Conservation (phyloP, 164 flowering plant species). For the Brasenia schreberi region DNA sequence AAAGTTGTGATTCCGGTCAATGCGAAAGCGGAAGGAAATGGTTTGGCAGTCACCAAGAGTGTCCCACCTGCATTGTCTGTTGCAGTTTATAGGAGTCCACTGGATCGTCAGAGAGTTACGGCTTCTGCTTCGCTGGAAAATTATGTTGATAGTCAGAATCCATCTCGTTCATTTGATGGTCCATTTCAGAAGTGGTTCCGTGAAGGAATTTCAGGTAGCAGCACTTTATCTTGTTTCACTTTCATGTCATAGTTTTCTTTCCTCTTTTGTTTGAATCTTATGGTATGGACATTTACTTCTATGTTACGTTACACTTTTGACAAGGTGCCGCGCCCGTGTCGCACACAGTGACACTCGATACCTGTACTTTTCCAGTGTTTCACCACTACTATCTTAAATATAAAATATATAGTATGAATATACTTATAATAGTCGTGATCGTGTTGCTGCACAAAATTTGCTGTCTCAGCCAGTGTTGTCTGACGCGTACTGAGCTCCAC, state of each 20-base stretch:
- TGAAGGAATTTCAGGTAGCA: conserved; percentile 84
- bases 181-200: conserved; percentile 86
- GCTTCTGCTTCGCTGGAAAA: conserved; percentile 34
- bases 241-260: no score
- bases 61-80: conserved; percentile 28
- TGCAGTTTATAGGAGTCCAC: conserved; percentile 1
- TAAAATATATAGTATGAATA: no score
- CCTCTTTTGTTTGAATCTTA: neutral
- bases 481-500: no score
- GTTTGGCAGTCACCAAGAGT: conserved; percentile 40
- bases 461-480: no score
- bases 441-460: no score
- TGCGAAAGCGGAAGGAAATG: conserved; percentile 14
- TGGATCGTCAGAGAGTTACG: conserved; percentile 39
- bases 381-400: no score
- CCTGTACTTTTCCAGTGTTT: no score
- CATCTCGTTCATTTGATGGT: conserved; percentile 35
- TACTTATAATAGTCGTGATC: no score
- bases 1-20: neutral
- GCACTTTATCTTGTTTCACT: neutral
- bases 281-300: neutral
- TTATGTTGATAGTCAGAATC: conserved; percentile 25
- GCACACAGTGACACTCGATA: no score
- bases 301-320: no score
- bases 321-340: no score